Base-by-base conservation (phyloP, 2,329 filamentous ascomycete genomes). In the Chalaropsis ovoidea region DNA sequence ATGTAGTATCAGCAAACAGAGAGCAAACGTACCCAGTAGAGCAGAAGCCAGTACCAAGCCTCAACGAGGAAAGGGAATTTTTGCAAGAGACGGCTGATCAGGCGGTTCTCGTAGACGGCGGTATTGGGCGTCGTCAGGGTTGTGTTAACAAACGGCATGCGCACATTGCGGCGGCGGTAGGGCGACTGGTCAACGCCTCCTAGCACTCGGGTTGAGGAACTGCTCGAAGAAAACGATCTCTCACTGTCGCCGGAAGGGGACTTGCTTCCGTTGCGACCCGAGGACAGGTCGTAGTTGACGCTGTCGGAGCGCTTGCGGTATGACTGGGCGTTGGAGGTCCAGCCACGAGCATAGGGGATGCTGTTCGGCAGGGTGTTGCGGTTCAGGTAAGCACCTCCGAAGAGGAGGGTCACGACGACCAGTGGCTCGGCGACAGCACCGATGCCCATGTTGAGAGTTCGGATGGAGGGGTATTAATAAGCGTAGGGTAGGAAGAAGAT, bases 41-140 rank as follows among this genome's bases (percentile, higher is more conserved):
- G 85, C 68, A 89, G 75, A 2, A 84, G 83, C 87, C 87, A 90
- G 70, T 90, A 90, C 86, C 86, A 90, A 49, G 82, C 86, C 74
- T 90, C 88, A 0, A 85, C 84, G 35, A 90, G 73, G 72, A 90
- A 90, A 0, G 88, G 87, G 69, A 88, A 83, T 71, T 82, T 86
- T 66, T 79, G 79, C 15, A 90, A 78, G 43, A 90, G 70, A 3
- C 86, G 79, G 72, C 84, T 87, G 62, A 88, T 76, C 13, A 86
- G 74, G 60, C 82, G 80, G 68, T 82, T 79, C 69, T 80, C 78
- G 71, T 86, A 87, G 6, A 82, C 76, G 47, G 76, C 76, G 0
- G 85, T 87, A 72, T 88, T 86, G 1, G 86, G 85, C 19, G 82
- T 82, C 5, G 76, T 76, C 22, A 87, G 76, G 41, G 78, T 75